Percentiles rank a stretch among this genome's conserved stretches.
phyloP scores from a whole-genome alignment of 805 yeast species.

The Kodamaea kakaduensis region DNA sequence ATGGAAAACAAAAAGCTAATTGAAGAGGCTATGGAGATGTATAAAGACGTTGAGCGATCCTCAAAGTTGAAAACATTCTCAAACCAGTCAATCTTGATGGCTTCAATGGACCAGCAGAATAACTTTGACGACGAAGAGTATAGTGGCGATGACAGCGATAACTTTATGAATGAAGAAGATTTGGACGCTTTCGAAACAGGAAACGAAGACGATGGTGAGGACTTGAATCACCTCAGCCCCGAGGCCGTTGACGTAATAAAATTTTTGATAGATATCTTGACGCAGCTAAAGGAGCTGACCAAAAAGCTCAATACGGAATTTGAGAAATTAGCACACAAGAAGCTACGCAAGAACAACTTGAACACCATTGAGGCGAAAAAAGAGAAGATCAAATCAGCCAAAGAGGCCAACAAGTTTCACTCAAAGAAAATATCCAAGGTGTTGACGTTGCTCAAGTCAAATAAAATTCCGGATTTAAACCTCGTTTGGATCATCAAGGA shows the following conservation, averaged over 20 bases:
- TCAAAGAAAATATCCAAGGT: constrained; percentile 31
- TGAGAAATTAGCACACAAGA: constrained; percentile 37
- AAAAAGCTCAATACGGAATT: constrained; percentile 37
- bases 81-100: constrained; percentile 44
- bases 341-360: constrained; percentile 34
- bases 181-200: constrained; percentile 10
- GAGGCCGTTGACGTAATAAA: constrained; percentile 33
- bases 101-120: constrained; percentile 27
- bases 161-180: constrained; percentile 9
- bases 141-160: constrained; percentile 20
- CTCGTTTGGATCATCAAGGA: constrained; percentile 34
- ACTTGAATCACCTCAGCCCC: constrained; percentile 20
- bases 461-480: constrained; percentile 26
- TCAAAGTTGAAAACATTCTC: constrained; percentile 43
- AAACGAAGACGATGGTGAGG: constrained; percentile 14
- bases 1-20: constrained; percentile 38
- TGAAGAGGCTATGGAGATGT: constrained; percentile 45
- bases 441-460: constrained; percentile 26
- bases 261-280: constrained; percentile 28
- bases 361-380: constrained; percentile 37
- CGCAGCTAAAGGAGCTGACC: constrained; percentile 32
- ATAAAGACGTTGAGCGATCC: constrained; percentile 40
- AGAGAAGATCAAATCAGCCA: constrained; percentile 34
- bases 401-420: constrained; percentile 34
- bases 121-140: constrained; percentile 28